Base-by-base conservation (phyloP, 1,284 basidiomycete species). In the Omphalotus olearius region DNA sequence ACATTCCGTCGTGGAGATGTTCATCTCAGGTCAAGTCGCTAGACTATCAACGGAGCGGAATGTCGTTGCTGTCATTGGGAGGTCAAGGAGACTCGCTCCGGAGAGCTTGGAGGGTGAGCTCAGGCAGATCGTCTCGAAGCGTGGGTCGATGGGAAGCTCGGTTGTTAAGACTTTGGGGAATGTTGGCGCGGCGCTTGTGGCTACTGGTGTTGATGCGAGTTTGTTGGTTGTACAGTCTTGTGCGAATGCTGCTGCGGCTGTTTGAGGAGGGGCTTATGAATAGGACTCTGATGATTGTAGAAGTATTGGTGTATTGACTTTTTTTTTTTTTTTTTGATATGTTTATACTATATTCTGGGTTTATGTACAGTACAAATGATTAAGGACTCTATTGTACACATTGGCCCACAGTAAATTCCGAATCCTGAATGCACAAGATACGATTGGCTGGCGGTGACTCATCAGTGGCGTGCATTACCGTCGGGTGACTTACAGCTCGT, bases 161-260 rank as follows among this genome's bases (percentile, higher is more conserved):
- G 76, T 91, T 45, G 68, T 82, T 23, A 86, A 84, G 67, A 91
- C 90, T 1, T 67, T 93, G 0, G 91, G 91, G 1, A 85, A 91
- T 60, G 78, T 85, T 0, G 85, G 80, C 9, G 78, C 86, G 6
- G 85, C 80, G 13, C 66, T 89, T 52, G 78, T 91, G 2, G 72
- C 80, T 3, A 72, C 71, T 7, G 70, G 71, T 33, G 67, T 70
- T 7, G 63, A 69, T 49, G 79, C 80, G 2, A 83, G 79, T 59
- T 69, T 86, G 61, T 61, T 89, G 36, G 77, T 89, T 3, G 62
- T 85, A 48, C 86, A 89, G 62, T 79, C 83, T 13, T 51, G 50
- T 17, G 33, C 41, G n/a, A 51, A 16, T 16, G 30, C 2, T 33
- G 30, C 4, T 33, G 30, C 30, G 30, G 30, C 4, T 33, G 30